Evolutionary conservation across 805 yeast genomes (phyloP).

Genomic region (Monosporozyma servazzii): DNA sequence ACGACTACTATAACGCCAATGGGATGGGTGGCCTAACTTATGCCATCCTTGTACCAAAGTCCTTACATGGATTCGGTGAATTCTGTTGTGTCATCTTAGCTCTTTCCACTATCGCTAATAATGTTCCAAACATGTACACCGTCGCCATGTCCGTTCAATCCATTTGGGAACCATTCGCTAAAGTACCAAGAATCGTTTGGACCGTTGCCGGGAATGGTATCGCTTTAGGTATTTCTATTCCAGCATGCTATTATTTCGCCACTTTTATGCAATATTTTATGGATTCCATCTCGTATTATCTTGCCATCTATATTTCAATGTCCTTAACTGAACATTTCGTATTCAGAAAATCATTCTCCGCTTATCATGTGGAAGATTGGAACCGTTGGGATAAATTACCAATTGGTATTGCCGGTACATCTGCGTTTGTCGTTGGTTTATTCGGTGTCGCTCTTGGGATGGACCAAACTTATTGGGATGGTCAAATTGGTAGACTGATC

Average conservation of each 20-base stretch:
- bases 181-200: slow-evolving; percentile 79
- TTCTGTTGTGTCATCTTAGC: slow-evolving; percentile 81
- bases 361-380: slow-evolving; percentile 58
- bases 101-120: slow-evolving; percentile 80
- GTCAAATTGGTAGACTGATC: slow-evolving; percentile 53
- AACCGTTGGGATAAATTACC: slow-evolving; percentile 53
- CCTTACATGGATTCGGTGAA: slow-evolving; percentile 82
- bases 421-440: slow-evolving; percentile 73
- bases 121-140: slow-evolving; percentile 91
- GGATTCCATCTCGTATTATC: slow-evolving; percentile 86
- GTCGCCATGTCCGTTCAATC: slow-evolving; percentile 82
- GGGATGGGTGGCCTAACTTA: slow-evolving; percentile 78
- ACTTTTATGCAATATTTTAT: slow-evolving; percentile 74
- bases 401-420: slow-evolving; percentile 65
- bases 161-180: slow-evolving; percentile 62
- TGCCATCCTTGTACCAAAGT: slow-evolving; percentile 66
- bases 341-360: slow-evolving; percentile 45
- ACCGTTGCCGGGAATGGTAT: slow-evolving; percentile 64
- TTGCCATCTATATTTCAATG: slow-evolving; percentile 75
- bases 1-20: slow-evolving; percentile 40
- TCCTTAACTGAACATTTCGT: slow-evolving; percentile 75
- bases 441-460: slow-evolving; percentile 85
- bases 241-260: slow-evolving; percentile 70
- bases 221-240: slow-evolving; percentile 80
- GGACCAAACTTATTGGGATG: slow-evolving; percentile 77